phyloP scores from a whole-genome alignment of 129 eudicot species.

The Chrysanthemum lavandulifolium region DNA sequence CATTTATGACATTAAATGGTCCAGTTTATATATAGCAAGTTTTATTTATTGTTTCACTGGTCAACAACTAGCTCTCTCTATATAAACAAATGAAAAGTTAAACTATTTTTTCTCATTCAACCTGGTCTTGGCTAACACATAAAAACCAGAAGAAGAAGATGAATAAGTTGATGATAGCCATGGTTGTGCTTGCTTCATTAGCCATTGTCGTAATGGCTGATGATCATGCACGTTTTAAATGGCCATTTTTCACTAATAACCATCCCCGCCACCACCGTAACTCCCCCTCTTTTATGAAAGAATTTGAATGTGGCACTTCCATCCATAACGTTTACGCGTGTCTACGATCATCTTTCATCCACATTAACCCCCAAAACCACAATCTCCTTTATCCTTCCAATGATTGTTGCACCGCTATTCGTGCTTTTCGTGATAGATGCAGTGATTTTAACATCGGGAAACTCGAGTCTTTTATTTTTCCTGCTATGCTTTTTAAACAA shows the following conservation, averaged over 20 bases:
- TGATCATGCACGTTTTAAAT: conserved; percentile 4
- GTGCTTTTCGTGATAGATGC: conserved; percentile 14
- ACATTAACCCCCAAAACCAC: conserved; percentile 5
- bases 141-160: background rate
- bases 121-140: background rate
- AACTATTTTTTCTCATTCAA: background rate
- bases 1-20: background rate
- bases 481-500: conserved; percentile 20
- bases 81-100: background rate
- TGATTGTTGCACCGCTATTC: conserved; percentile 22
- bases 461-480: conserved; percentile 27
- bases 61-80: background rate
- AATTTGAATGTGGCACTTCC: conserved; percentile 13
- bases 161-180: conserved; percentile 6
- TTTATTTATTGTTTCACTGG: background rate
- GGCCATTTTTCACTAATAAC: conserved; percentile 13
- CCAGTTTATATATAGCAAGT: background rate
- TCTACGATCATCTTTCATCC: conserved; percentile 19
- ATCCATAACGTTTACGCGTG: conserved; percentile 29
- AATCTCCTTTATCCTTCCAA: conserved; percentile 1
- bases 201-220: conserved; percentile 2
- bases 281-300: background rate
- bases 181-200: conserved; percentile 14
- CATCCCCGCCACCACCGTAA: conserved; percentile 6
- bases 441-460: background rate